phyloP scores from a whole-genome alignment of 2,329 filamentous ascomycete genomes.

The Xylariaceae sp. region DNA sequence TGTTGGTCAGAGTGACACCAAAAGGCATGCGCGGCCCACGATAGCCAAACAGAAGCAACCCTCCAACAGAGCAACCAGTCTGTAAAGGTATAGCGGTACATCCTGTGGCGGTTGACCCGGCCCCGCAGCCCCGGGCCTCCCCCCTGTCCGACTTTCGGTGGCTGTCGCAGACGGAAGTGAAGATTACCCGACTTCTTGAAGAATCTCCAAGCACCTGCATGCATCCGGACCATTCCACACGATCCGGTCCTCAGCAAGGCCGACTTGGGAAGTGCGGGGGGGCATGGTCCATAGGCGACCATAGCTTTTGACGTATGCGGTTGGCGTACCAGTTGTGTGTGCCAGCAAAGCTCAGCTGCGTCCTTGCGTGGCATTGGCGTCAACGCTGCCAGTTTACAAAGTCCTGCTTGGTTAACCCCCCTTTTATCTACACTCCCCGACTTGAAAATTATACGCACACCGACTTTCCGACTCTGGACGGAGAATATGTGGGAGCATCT shows the following conservation, averaged over 20 bases:
- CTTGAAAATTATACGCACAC: slow-evolving; percentile 17
- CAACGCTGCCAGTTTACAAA: neutral
- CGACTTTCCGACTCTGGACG: slow-evolving; percentile 6
- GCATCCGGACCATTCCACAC: neutral
- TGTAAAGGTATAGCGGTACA: neutral
- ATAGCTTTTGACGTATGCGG: neutral
- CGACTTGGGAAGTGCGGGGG: neutral
- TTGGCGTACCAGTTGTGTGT: neutral
- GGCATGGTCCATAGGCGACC: neutral
- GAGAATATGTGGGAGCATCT: too few relatives aligned
- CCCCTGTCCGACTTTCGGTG: neutral
- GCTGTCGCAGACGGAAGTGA: neutral
- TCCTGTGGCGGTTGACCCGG: neutral
- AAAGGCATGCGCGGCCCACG: neutral
- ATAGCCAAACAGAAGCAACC: neutral
- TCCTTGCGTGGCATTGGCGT: neutral
- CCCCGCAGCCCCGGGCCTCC: neutral
- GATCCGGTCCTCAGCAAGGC: neutral
- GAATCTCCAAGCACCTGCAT: too few relatives aligned
- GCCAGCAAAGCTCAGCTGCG: neutral
- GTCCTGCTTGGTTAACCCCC: neutral
- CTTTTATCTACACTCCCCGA: slow-evolving; percentile 2
- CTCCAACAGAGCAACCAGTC: neutral
- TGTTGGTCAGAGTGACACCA: neutral
- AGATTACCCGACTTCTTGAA: neutral